phyloP scores from a whole-genome alignment of 805 yeast genomes.

The Barnettozyma siamensis region DNA sequence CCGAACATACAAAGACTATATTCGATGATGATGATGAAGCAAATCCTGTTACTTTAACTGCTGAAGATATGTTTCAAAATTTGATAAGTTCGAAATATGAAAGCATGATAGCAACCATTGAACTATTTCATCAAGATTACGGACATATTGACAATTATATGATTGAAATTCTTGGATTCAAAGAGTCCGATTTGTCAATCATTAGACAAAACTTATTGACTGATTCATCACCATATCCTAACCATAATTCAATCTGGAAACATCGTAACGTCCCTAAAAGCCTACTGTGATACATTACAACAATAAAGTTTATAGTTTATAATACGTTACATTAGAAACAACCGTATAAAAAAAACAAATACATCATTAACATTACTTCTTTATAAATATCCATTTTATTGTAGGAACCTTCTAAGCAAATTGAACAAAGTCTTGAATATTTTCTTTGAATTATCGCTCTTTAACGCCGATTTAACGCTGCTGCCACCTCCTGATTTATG shows the following conservation, averaged over 20 bases:
- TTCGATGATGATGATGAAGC: not conserved
- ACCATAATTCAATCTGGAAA: constrained; percentile 17
- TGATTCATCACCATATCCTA: constrained; percentile 15
- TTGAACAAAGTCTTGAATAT: no score
- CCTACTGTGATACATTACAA: constrained; percentile 3
- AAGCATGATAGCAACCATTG: constrained; percentile 61
- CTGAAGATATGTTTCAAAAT: constrained; percentile 49
- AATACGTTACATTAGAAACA: no score
- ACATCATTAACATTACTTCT: no score
- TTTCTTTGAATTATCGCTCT: not conserved
- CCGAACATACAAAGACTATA: constrained; percentile 6
- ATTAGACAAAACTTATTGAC: constrained; percentile 30
- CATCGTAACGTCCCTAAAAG: constrained; percentile 18
- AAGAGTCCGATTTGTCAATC: constrained; percentile 36
- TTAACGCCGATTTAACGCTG: not conserved
- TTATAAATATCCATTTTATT: no score
- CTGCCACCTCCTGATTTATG: not conserved
- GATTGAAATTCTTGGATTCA: constrained; percentile 37
- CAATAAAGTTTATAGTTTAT: no score
- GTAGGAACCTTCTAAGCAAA: not conserved
- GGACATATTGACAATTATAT: constrained; percentile 51
- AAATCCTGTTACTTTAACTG: constrained; percentile 10
- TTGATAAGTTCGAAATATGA: constrained; percentile 61
- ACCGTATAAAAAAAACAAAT: no score
- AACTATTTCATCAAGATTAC: constrained; percentile 42